Evolutionary conservation across 169 alveolate species (phyloP).

Genomic region (Cryptosporidium canis): DNA sequence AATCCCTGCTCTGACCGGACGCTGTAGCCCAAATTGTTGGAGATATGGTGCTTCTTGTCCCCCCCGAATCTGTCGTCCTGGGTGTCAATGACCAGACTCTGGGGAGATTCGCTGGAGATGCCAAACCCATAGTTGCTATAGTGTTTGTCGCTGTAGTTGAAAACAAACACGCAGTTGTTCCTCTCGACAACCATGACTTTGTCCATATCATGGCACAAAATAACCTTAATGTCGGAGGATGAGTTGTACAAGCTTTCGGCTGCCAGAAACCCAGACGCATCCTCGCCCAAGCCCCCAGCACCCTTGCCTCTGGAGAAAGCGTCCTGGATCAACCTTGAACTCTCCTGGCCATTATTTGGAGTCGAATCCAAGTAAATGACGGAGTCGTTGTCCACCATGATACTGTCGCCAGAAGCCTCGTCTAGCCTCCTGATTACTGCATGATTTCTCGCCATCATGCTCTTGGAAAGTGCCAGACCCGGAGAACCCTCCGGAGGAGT

Average conservation of each 20-base stretch:
- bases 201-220: constrained; percentile 84
- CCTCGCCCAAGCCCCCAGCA: not conserved
- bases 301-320: not conserved
- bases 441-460: not conserved
- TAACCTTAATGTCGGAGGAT: constrained; percentile 82
- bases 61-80: constrained; percentile 80
- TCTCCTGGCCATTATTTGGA: not conserved
- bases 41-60: constrained; percentile 29
- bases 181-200: constrained; percentile 89
- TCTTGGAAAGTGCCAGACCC: not conserved
- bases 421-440: not conserved
- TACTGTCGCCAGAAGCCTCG: not conserved
- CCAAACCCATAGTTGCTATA: constrained; percentile 67
- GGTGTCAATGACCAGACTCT: constrained; percentile 70
- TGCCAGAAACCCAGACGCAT: not conserved
- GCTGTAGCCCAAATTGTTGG: not conserved
- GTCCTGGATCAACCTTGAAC: not conserved
- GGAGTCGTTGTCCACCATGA: not conserved
- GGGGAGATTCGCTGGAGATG: constrained; percentile 8
- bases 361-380: not conserved
- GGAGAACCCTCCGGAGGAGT: not conserved
- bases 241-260: constrained; percentile 76
- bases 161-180: constrained; percentile 87
- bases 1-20: constrained; percentile 3
- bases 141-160: constrained; percentile 84